Conservation (phyloP, 495 filamentous ascomycete species). For the Melanomma pulvis-pyrius region DNA sequence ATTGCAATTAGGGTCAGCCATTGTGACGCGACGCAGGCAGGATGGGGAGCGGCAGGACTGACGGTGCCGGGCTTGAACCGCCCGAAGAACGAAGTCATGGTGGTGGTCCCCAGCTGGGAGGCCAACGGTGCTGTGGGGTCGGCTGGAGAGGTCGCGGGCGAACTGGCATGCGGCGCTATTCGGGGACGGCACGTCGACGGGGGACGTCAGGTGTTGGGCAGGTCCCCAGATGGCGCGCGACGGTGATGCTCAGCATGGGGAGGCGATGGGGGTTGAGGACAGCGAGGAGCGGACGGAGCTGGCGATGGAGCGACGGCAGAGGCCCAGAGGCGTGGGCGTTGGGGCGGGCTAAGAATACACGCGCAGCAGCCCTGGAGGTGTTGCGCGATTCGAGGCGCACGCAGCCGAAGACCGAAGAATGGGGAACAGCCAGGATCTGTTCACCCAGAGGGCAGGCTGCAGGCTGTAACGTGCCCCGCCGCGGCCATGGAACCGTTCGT, state of each 20-base stretch:
- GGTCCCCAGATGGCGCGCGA: background rate
- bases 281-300: background rate
- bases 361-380: background rate
- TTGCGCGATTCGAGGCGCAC: constrained; percentile 8
- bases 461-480: background rate
- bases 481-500: background rate
- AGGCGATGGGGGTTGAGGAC: background rate
- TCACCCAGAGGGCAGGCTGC: background rate
- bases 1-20: constrained; percentile 12
- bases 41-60: constrained; percentile 28
- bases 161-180: background rate
- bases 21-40: constrained; percentile 9
- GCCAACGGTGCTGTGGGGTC: background rate
- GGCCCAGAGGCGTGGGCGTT: constrained; percentile 1
- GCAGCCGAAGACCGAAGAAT: background rate
- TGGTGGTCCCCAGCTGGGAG: constrained; percentile 1
- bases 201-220: background rate
- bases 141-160: constrained; percentile 1
- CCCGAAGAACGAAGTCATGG: constrained; percentile 50
- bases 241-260: background rate
- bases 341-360: constrained; percentile 7
- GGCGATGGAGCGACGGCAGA: background rate
- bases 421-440: background rate
- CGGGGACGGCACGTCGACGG: background rate
- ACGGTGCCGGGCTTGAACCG: constrained; percentile 46